Base-by-base conservation (phyloP, 495 filamentous ascomycete genomes). In the Hypoxylon fuscum region DNA sequence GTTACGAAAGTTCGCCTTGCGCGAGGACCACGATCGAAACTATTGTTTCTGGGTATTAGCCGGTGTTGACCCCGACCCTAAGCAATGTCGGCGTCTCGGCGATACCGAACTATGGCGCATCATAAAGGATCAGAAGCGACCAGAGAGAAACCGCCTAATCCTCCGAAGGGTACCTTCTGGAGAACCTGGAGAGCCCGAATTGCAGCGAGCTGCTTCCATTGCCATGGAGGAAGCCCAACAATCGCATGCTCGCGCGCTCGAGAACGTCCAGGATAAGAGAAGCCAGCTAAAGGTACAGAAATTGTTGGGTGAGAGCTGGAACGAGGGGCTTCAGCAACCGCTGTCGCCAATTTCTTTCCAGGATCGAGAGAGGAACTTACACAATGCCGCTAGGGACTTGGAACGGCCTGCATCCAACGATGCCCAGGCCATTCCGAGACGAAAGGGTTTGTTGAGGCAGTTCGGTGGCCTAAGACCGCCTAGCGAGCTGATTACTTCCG, bases 401-500 rank as follows among this genome's bases (percentile, higher is more conserved):
- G 85, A 88, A 70, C 74, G 85, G 2, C 79, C 85, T 1, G 79
- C 83, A 5, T 78, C 82, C 29, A 84, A 72, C 58, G 75, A 75
- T 54, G 66, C 66, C 77, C 85, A 68, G 68, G 80, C 59, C 62
- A 76, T 38, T 71, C 83, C 65, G 72, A 85, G 69, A 83, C 88
- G 76, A 72, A 93, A 69, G 81, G 87, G 63, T 77, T 79, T 71
- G 8, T 69, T 85, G 15, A 76, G 81, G 46, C 82, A 80, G 52
- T 97, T 97, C 81, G 92, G 96, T 68, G 95, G 96, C 46, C 86
- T 92, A 54, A 81, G 95, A 68, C 95, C 95, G 14, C 96, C 96
- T 2, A 97, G 93, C 73, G 96, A 98, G 77, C 83, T 99, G 77
- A 98, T 99, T 69, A 95, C 93, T 42, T 93, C 93, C 22, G 95